Conservation (phyloP, 1,139 yeast genomes). For the Magnusiomyces tetraspermus region DNA sequence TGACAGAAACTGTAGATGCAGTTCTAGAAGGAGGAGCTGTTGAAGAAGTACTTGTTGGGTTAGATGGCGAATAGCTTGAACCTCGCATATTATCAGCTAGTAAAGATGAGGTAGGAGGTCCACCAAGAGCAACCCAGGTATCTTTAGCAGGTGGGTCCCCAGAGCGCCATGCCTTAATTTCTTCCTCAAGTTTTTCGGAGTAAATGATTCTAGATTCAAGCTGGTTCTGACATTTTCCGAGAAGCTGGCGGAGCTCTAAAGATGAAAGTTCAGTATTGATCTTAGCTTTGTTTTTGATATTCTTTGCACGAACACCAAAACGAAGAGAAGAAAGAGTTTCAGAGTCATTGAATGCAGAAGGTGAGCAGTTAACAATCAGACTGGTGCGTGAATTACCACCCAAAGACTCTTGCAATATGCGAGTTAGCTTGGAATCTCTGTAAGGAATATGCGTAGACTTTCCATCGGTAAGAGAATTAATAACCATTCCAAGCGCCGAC, state of each 20-base stretch:
- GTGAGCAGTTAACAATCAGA: constrained; percentile 70
- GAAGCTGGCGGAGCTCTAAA: constrained; percentile 42
- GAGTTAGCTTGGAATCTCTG: constrained; percentile 73
- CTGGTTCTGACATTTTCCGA: constrained; percentile 41
- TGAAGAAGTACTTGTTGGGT: neutral
- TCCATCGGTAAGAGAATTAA: constrained; percentile 66
- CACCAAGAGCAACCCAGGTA: constrained; percentile 27
- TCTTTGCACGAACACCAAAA: constrained; percentile 73
- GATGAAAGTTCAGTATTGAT: constrained; percentile 61
- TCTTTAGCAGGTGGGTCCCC: constrained; percentile 34
- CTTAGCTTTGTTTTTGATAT: constrained; percentile 57
- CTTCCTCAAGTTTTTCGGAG: constrained; percentile 43
- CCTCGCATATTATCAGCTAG: neutral
- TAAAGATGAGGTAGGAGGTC: neutral
- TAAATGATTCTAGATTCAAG: constrained; percentile 40
- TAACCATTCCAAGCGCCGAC: constrained; percentile 71
- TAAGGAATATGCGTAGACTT: constrained; percentile 63
- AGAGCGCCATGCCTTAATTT: constrained; percentile 42
- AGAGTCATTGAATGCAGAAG: constrained; percentile 47
- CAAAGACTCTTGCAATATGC: constrained; percentile 72
- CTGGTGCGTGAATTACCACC: constrained; percentile 86
- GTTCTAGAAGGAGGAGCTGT: neutral
- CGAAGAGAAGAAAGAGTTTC: constrained; percentile 74
- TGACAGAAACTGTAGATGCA: neutral
- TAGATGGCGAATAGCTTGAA: constrained; percentile 9